Conservation (phyloP, 257 asterid species). For the Craterostigma plantagineum region DNA sequence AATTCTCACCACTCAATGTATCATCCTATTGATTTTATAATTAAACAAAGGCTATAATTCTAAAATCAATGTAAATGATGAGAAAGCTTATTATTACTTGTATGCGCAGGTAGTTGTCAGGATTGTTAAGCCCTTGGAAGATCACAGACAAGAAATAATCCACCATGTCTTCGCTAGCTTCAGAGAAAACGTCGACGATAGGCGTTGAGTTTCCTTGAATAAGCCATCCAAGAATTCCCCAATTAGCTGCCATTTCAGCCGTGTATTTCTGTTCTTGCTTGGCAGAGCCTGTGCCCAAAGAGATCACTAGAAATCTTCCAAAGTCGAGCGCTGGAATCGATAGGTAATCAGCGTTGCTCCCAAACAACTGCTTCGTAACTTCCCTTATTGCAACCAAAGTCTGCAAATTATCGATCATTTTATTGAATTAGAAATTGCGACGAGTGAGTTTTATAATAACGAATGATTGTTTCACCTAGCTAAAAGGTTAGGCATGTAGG, state of each 20-base stretch:
- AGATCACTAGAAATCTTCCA: slow-evolving; percentile 22
- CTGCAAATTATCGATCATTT: slow-evolving; percentile 7
- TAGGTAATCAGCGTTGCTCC: slow-evolving; percentile 17
- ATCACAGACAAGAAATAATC: slow-evolving; percentile 4
- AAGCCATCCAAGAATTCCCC: slow-evolving; percentile 21
- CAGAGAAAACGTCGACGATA: slow-evolving; percentile 1
- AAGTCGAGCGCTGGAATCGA: slow-evolving; percentile 22
- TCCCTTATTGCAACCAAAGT: slow-evolving; percentile 32
- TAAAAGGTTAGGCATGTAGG: no score
- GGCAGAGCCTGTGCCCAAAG: slow-evolving; percentile 36
- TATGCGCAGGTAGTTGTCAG: slow-evolving; percentile 5
- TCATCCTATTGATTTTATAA: slow-evolving; percentile 18
- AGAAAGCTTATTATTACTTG: background rate
- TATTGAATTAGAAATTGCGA: background rate
- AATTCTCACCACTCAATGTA: slow-evolving; percentile 14
- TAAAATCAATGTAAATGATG: no score
- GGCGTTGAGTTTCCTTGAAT: slow-evolving; percentile 16
- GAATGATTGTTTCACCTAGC: no score
- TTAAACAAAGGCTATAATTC: no score
- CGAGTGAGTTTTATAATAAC: background rate
- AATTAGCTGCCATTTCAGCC: slow-evolving; percentile 14
- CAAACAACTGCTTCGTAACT: slow-evolving; percentile 16
- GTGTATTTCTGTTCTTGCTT: slow-evolving; percentile 14
- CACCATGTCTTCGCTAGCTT: slow-evolving; percentile 3
- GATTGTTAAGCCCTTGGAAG: background rate